Conservation (phyloP, 108 stramenopile genomes). For the Cyclostephanos invisitatus region DNA sequence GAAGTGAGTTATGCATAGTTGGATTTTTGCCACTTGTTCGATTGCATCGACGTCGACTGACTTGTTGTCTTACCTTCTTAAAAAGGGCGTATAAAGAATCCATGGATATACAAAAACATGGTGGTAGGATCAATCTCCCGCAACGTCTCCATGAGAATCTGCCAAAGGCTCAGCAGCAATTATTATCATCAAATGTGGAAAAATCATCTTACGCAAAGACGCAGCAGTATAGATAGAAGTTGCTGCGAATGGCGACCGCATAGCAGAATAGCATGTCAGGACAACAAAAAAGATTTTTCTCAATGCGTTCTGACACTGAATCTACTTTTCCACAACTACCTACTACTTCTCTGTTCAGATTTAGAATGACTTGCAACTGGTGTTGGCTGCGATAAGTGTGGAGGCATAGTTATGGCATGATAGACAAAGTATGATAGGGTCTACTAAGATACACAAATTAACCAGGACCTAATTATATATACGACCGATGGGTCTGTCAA, state of each 20-base stretch:
- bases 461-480: neutral
- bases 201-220: neutral
- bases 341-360: too few species aligned
- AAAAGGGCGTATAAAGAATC: slow-evolving; percentile 42
- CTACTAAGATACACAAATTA: too few species aligned
- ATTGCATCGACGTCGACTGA: neutral
- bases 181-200: slow-evolving; percentile 2
- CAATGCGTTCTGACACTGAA: too few species aligned
- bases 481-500: neutral
- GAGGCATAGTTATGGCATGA: too few species aligned
- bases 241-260: neutral
- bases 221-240: neutral
- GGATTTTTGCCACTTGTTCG: neutral
- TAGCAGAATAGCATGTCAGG: too few species aligned
- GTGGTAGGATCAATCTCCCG: slow-evolving; percentile 31
- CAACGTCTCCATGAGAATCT: slow-evolving; percentile 29
- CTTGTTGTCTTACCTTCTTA: neutral
- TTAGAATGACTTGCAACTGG: too few species aligned
- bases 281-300: too few species aligned
- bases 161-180: neutral
- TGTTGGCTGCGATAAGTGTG: too few species aligned
- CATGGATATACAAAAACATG: slow-evolving; percentile 43
- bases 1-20: slow-evolving; percentile 12
- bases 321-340: too few species aligned
- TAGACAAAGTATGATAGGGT: too few species aligned